Evolutionary conservation across 106 monocot genomes (phyloP), one percentile per base, ranked within the genome.

Genomic region (Iris macrosiphon): DNA sequence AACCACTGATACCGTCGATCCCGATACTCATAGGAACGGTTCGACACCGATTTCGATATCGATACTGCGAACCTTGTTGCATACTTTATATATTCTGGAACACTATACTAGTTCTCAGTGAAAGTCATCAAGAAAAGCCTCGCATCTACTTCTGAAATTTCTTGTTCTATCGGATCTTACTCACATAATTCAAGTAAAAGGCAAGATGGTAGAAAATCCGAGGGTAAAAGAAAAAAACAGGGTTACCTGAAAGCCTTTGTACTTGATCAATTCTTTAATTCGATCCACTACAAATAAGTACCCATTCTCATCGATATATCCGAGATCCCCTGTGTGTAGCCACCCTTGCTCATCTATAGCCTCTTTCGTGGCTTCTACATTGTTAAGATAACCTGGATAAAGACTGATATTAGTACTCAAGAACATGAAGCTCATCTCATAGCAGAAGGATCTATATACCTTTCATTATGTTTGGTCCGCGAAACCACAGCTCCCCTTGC

Each of bases 261-360:
- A 90, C 38, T 89, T 96, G 47, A 89, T 96, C 25, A 96, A 71
- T 34, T 96, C 95, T 66, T 96, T 96, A 57, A 96, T 79, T 18
- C 95, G 73, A 60, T 96, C 95, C 40, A 89, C 82, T 53, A 96
- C 77, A 75, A 58, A 85, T 1, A 96, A 52, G 21, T 72, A 55
- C 4, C 89, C 95, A 10, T 70, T 26, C 22, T 85, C 82, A 63
- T 89, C 77, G 72, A 89, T 72, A 70, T 85, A 95, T 2, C 94
- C 94, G 22, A 95, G 57, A 77, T 95, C 94, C 33, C 94, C 94
- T 19, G 94, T 95, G 47, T 83, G 85, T 26, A 96, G 71, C 95
- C 95, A 96, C 10, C 95, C 89, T 59, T 92, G 64, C 17, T 57
- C 30, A 45, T 78, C 80, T 54, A 90, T 22, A 23, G 90, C 90